These are phyloP conservation scores for Solanum medicagineum DNA, from an alignment of 257 asterid species.

Conservation along the genomic window DNA sequence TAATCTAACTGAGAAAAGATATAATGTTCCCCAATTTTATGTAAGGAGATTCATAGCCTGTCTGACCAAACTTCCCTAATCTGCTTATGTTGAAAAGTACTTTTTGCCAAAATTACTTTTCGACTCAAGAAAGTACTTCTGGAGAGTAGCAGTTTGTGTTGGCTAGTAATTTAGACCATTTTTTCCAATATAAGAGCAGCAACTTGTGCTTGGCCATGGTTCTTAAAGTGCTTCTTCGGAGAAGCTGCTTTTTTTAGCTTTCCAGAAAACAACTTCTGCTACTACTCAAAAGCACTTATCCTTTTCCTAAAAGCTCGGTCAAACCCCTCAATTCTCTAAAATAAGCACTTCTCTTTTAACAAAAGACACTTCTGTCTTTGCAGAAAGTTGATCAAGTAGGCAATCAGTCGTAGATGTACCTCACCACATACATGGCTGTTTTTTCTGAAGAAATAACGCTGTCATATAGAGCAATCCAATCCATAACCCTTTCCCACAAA, in stretches of 20 bases:
- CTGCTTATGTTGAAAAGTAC: not conserved
- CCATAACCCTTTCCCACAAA: not conserved
- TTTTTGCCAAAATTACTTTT: not conserved
- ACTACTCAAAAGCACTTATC: not conserved
- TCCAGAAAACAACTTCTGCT: not conserved
- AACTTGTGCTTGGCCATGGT: not conserved
- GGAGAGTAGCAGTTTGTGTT: not conserved
- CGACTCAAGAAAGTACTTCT: not conserved
- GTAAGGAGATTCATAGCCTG: not conserved
- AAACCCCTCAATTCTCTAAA: not conserved
- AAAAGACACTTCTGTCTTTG: not conserved
- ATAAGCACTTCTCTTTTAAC: not conserved
- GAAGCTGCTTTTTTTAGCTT: not conserved
- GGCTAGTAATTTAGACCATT: not conserved
- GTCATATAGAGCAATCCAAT: not conserved
- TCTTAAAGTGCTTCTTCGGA: not conserved
- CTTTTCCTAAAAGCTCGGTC: not conserved
- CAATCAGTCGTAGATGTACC: not conserved
- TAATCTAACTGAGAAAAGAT: not conserved
- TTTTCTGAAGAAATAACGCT: not conserved
- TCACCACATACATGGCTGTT: not conserved
- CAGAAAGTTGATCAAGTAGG: not conserved
- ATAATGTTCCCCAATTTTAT: not conserved
- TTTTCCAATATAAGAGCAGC: not conserved
- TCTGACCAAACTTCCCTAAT: not conserved